Percentiles rank a stretch among this genome's conserved stretches.
phyloP scores from a whole-genome alignment of 2,329 filamentous ascomycete genomes.

The Coniella vitis region DNA sequence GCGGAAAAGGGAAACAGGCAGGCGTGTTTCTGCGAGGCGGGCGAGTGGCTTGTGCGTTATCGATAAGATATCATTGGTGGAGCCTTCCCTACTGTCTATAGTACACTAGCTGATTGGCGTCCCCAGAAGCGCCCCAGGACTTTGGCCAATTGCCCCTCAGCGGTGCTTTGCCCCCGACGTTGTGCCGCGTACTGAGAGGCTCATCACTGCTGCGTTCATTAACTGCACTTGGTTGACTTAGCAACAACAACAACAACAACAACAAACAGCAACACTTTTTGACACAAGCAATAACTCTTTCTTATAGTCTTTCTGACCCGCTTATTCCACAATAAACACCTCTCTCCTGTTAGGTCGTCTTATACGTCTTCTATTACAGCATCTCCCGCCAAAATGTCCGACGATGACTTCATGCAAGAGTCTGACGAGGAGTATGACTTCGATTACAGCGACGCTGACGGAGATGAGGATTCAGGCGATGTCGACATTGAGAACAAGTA shows the following conservation, averaged over 20 bases:
- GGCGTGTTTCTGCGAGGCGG: not conserved
- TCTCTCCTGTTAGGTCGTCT: not conserved
- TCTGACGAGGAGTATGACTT: slow-evolving; percentile 94
- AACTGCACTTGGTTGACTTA: too few relatives aligned
- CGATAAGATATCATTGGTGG: not conserved
- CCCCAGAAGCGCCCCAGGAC: too few relatives aligned
- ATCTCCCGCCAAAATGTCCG: slow-evolving; percentile 56
- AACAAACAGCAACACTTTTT: too few relatives aligned
- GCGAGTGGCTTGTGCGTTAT: not conserved
- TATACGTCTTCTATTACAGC: not conserved
- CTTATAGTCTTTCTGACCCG: too few relatives aligned
- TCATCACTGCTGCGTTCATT: too few relatives aligned
- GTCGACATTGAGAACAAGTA: slow-evolving; percentile 99
- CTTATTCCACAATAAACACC: too few relatives aligned
- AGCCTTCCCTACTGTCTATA: not conserved
- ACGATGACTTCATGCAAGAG: slow-evolving; percentile 92
- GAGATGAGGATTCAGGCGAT: slow-evolving; percentile 74
- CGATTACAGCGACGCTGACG: slow-evolving; percentile 82
- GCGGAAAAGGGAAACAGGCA: slow-evolving; percentile 5
- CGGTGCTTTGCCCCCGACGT: too few relatives aligned
- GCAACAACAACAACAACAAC: too few relatives aligned
- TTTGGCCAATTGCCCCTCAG: too few relatives aligned
- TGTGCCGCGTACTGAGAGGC: too few relatives aligned
- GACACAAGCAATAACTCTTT: too few relatives aligned
- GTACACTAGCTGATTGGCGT: too few relatives aligned